A percentile compares a stretch with the other conserved stretches of the same genome.
These are phyloP conservation scores for Fusarium beomiforme DNA, from an alignment of 2,329 filamentous ascomycete genomes.

Conservation along the genomic window DNA sequence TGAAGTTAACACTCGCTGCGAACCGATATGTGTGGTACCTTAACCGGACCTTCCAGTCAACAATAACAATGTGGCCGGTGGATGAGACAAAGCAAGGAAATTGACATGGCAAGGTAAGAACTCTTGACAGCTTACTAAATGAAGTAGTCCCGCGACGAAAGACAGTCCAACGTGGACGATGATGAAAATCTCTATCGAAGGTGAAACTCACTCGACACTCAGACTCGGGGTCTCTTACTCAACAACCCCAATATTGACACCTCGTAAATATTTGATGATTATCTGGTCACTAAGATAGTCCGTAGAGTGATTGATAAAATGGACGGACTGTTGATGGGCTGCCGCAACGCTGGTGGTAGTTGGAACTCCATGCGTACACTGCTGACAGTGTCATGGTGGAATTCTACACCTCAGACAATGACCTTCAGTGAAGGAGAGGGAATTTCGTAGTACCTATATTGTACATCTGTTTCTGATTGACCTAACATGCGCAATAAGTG, in stretches of 20 bases:
- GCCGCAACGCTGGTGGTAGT: not conserved
- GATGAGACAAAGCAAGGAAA: not conserved
- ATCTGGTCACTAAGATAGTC: not conserved
- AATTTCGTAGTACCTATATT: not conserved
- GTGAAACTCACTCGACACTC: too few species aligned
- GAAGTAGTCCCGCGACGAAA: too few species aligned
- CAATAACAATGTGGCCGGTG: not conserved
- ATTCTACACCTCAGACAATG: not conserved
- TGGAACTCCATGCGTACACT: not conserved
- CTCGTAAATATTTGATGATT: not conserved
- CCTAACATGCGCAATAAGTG: not conserved
- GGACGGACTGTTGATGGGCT: not conserved
- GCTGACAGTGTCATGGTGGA: not conserved
- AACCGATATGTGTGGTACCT: too few species aligned
- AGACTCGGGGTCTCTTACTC: too few species aligned
- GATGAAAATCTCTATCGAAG: too few species aligned
- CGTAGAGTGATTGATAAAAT: too few species aligned
- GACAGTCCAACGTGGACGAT: too few species aligned
- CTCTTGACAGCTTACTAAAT: too few species aligned
- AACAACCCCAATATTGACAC: too few species aligned
- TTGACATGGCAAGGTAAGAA: too few species aligned
- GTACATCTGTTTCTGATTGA: not conserved
- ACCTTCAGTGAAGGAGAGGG: not conserved
- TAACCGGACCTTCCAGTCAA: not conserved
- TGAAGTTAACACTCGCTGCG: too few species aligned